Percentiles rank a stretch among this genome's conserved stretches.
phyloP scores from a whole-genome alignment of 352 stramenopile genomes.

The Phytophthora macrochlamydospora region DNA sequence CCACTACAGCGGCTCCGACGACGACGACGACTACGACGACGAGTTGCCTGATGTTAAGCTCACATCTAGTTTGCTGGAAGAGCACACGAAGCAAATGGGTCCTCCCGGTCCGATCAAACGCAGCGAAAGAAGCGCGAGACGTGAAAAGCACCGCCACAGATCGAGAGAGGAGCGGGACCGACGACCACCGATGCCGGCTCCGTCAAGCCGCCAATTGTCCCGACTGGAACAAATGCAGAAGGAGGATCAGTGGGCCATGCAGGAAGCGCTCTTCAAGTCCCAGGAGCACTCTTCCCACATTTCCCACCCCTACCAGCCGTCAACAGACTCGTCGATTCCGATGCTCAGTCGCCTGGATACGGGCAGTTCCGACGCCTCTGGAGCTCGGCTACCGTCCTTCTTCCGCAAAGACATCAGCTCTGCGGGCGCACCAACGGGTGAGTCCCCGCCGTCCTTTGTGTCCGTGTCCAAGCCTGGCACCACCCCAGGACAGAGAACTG shows the following conservation, averaged over 20 bases:
- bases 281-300: slow-evolving; percentile 22
- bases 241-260: slow-evolving; percentile 25
- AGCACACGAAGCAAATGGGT: slow-evolving; percentile 57
- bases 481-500: slow-evolving; percentile 27
- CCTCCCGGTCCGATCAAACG: slow-evolving; percentile 44
- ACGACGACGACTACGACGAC: slow-evolving; percentile 20
- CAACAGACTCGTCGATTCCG: no score
- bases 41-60: slow-evolving; percentile 31
- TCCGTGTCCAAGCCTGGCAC: slow-evolving; percentile 22
- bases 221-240: slow-evolving; percentile 35
- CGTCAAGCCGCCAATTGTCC: slow-evolving; percentile 27
- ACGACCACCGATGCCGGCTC: slow-evolving; percentile 2
- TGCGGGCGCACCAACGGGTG: slow-evolving; percentile 10
- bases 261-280: slow-evolving; percentile 28
- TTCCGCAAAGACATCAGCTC: slow-evolving; percentile 28
- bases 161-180: neutral
- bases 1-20: slow-evolving; percentile 38
- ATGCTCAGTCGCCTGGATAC: slow-evolving; percentile 2
- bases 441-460: slow-evolving; percentile 15
- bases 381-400: slow-evolving; percentile 21
- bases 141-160: slow-evolving; percentile 6
- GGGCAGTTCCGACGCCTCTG: slow-evolving; percentile 20
- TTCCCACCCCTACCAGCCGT: slow-evolving; percentile 7
- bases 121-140: slow-evolving; percentile 17
- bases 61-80: slow-evolving; percentile 54